phyloP scores from a whole-genome alignment of 192 early-diverging fungal genomes.

The Backusella liffmaniae region DNA sequence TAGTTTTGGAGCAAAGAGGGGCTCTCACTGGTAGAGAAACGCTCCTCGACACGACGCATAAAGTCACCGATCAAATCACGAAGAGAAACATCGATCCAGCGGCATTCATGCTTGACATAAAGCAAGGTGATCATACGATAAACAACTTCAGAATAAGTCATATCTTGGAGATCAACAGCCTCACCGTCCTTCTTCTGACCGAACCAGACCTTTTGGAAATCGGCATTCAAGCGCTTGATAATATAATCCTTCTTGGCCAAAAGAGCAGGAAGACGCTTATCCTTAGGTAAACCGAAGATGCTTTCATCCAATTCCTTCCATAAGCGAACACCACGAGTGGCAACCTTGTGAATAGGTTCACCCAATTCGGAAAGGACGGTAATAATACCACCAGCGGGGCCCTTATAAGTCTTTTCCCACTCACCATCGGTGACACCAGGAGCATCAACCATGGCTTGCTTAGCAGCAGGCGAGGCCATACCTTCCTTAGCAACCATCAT shows the following conservation, averaged over 20 bases:
- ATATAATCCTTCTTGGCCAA: slow-evolving; percentile 85
- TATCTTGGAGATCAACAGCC: slow-evolving; percentile 80
- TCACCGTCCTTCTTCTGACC: slow-evolving; percentile 76
- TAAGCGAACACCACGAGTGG: slow-evolving; percentile 76
- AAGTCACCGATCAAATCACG: slow-evolving; percentile 76
- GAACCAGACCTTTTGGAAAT: slow-evolving; percentile 97
- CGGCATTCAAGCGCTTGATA: slow-evolving; percentile 78
- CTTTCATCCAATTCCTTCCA: slow-evolving; percentile 81
- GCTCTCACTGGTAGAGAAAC: slow-evolving; percentile 63
- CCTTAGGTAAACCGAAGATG: slow-evolving; percentile 80
- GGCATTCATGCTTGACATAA: slow-evolving; percentile 66
- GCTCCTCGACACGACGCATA: slow-evolving; percentile 83
- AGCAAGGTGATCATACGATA: slow-evolving; percentile 80
- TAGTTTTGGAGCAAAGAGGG: slow-evolving; percentile 65
- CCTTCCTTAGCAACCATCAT: slow-evolving; percentile 94
- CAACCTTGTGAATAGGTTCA: slow-evolving; percentile 92
- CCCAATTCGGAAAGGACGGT: slow-evolving; percentile 89
- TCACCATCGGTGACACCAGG: slow-evolving; percentile 76
- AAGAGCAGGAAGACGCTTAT: slow-evolving; percentile 72
- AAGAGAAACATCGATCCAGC: slow-evolving; percentile 80
- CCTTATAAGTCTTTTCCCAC: slow-evolving; percentile 85
- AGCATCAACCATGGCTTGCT: slow-evolving; percentile 83
- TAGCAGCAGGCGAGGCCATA: slow-evolving; percentile 71
- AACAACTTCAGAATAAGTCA: slow-evolving; percentile 92
- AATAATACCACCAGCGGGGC: slow-evolving; percentile 75